Evolutionary conservation across 768 basidiomycete genomes (phyloP).

Genomic region (Suillus subalutaceus): DNA sequence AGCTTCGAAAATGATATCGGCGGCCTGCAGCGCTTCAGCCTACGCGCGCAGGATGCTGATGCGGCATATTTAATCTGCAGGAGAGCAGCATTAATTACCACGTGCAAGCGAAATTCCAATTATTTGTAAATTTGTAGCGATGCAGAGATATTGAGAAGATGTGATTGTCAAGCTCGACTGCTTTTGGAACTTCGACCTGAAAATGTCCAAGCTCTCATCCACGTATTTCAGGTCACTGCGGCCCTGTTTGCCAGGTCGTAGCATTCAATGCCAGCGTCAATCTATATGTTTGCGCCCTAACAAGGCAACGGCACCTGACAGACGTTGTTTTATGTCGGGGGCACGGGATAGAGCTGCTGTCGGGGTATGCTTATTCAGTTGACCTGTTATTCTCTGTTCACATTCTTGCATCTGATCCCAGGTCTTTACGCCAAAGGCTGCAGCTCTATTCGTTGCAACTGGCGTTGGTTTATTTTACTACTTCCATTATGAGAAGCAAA

Average conservation of each 20-base stretch:
- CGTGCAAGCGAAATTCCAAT: background rate
- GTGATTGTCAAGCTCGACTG: background rate
- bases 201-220: slow-evolving; percentile 4
- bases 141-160: background rate
- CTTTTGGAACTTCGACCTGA: slow-evolving; percentile 3
- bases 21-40: no score
- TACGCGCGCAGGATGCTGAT: no score
- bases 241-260: background rate
- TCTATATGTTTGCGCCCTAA: background rate
- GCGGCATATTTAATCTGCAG: no score
- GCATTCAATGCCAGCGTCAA: background rate
- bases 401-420: slow-evolving; percentile 32
- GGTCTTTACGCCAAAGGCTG: slow-evolving; percentile 93
- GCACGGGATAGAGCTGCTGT: slow-evolving; percentile 37
- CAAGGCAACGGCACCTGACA: no score
- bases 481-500: slow-evolving; percentile 85
- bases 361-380: slow-evolving; percentile 29
- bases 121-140: background rate
- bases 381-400: background rate
- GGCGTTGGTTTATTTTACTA: slow-evolving; percentile 85
- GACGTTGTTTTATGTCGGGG: slow-evolving; percentile 18
- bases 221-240: background rate
- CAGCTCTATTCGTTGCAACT: slow-evolving; percentile 79
- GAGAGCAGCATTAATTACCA: no score
- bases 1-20: no score